Percentiles rank a stretch among this genome's conserved stretches.
phyloP scores from a whole-genome alignment of 257 asterid species.

The Nicotiana sylvestris region DNA sequence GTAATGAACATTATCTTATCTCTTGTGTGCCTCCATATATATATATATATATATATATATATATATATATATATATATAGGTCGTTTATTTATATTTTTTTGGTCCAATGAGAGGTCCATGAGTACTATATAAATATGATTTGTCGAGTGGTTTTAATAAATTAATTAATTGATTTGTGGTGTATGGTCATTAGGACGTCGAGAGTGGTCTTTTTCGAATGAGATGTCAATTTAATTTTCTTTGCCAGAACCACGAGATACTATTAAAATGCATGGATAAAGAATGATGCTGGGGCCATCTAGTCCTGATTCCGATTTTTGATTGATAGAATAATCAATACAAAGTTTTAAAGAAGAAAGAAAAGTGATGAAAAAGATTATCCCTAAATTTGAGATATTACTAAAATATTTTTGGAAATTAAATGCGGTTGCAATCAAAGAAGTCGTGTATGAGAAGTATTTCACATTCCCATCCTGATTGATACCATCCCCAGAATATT shows the following conservation, averaged over 20 bases:
- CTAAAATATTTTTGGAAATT: neutral
- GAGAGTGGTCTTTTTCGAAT: neutral
- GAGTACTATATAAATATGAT: too few relatives aligned
- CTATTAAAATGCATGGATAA: neutral
- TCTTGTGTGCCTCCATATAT: neutral
- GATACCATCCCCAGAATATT: neutral
- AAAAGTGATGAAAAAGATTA: neutral
- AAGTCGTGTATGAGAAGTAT: neutral
- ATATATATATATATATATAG: too few relatives aligned
- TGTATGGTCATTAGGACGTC: neutral
- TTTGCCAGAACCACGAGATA: neutral
- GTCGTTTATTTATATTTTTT: neutral
- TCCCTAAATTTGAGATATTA: neutral
- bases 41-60: too few relatives aligned
- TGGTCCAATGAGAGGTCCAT: neutral
- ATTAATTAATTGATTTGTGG: neutral
- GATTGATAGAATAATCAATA: neutral
- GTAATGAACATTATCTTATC: neutral
- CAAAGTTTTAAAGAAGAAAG: neutral
- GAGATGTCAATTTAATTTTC: neutral
- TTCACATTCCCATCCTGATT: neutral
- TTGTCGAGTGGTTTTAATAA: too few relatives aligned
- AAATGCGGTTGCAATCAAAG: neutral
- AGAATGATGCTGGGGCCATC: neutral
- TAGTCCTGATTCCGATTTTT: neutral